These are phyloP conservation scores for Macrolepiota albuminosa DNA, from an alignment of 768 basidiomycete genomes.

Conservation along the genomic window DNA sequence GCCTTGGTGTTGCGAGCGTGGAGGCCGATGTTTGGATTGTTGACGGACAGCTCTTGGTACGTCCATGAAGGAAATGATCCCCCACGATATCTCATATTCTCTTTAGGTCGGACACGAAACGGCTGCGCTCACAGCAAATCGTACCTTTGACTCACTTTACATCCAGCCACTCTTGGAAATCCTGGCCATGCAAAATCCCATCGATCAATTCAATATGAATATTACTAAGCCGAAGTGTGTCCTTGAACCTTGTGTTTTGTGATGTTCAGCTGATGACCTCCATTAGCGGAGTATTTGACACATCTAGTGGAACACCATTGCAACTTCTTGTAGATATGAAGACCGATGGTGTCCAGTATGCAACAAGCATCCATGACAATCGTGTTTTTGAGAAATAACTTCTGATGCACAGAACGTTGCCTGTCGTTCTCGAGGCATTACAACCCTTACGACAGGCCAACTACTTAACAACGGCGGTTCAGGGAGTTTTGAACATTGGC, in stretches of 20 bases:
- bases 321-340: slow-evolving; percentile 52
- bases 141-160: slow-evolving; percentile 45
- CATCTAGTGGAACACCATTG: slow-evolving; percentile 31
- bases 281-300: slow-evolving; percentile 47
- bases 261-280: neutral
- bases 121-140: slow-evolving; percentile 34
- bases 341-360: slow-evolving; percentile 43
- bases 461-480: slow-evolving; percentile 41
- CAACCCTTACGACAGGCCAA: slow-evolving; percentile 39
- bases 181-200: slow-evolving; percentile 37
- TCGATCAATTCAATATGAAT: slow-evolving; percentile 34
- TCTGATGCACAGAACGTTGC: slow-evolving; percentile 28
- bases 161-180: slow-evolving; percentile 41
- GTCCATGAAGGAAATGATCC: slow-evolving; percentile 6
- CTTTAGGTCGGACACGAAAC: slow-evolving; percentile 41
- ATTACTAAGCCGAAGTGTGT: slow-evolving; percentile 37
- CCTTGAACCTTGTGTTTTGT: neutral
- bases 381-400: neutral
- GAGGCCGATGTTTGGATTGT: slow-evolving; percentile 51
- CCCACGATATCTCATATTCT: neutral
- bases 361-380: neutral
- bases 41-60: slow-evolving; percentile 38
- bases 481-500: slow-evolving; percentile 31
- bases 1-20: slow-evolving; percentile 44
- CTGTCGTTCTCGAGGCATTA: slow-evolving; percentile 38